Evolutionary conservation across 352 stramenopile species (phyloP).

Genomic region (Globisporangium cystogenes): DNA sequence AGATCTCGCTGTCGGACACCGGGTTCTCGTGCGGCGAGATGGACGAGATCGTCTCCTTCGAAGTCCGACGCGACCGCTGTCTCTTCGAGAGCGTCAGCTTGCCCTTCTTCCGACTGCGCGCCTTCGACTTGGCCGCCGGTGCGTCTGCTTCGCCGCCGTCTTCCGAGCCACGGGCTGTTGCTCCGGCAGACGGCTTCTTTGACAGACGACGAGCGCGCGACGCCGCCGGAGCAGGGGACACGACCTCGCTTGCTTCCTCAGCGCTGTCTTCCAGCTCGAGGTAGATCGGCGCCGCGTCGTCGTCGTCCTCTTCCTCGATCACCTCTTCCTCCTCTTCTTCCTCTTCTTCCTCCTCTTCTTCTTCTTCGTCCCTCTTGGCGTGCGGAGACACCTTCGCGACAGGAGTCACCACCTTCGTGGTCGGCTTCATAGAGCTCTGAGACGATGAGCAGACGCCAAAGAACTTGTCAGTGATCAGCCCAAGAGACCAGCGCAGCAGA

Average conservation of each 20-base stretch:
- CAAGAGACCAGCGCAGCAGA: neutral
- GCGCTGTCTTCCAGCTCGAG: neutral
- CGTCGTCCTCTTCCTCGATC: slow-evolving; percentile 4
- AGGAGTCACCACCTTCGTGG: slow-evolving; percentile 1
- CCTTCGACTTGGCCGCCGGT: neutral
- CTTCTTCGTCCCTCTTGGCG: slow-evolving; percentile 1
- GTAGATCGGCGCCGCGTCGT: slow-evolving; percentile 1
- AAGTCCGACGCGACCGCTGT: slow-evolving; percentile 5
- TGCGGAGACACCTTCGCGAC: neutral
- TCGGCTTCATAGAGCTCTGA: slow-evolving; percentile 10
- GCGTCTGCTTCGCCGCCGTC: neutral
- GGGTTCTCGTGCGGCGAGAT: slow-evolving; percentile 15
- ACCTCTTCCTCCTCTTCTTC: slow-evolving; percentile 4
- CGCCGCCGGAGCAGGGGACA: neutral
- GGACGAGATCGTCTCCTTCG: slow-evolving; percentile 8
- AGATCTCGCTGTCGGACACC: slow-evolving; percentile 11
- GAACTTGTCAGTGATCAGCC: neutral
- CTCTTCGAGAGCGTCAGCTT: slow-evolving; percentile 7
- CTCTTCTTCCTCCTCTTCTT: slow-evolving; percentile 3
- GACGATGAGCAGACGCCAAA: no score
- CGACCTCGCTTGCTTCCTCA: neutral
- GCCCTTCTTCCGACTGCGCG: slow-evolving; percentile 9
- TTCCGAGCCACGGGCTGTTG: neutral
- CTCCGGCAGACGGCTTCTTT: neutral
- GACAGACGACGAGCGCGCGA: neutral